These are phyloP conservation scores for Microstroma glucosiphilum DNA, from an alignment of 1,284 basidiomycete species.

Conservation along the genomic window DNA sequence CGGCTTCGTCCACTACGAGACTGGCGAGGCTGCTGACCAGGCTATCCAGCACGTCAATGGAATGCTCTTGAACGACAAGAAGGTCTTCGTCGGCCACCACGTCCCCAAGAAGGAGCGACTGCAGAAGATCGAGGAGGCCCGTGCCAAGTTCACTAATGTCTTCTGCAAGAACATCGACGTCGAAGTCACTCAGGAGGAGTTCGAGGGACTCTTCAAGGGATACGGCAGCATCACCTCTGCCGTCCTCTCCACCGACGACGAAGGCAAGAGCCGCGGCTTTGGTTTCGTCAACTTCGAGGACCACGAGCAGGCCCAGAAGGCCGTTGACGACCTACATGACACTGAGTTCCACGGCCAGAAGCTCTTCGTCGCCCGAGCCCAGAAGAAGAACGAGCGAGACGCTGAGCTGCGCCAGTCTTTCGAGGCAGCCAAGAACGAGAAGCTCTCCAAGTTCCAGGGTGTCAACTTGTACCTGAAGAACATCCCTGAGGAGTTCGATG, in stretches of 20 bases:
- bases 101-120: slow-evolving; percentile 81
- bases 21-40: slow-evolving; percentile 81
- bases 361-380: slow-evolving; percentile 91
- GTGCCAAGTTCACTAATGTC: slow-evolving; percentile 93
- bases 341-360: slow-evolving; percentile 79
- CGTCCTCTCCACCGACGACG: slow-evolving; percentile 67
- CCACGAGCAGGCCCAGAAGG: slow-evolving; percentile 85
- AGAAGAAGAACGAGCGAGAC: slow-evolving; percentile 98
- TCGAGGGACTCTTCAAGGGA: slow-evolving; percentile 71
- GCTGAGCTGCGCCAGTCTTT: slow-evolving; percentile 90
- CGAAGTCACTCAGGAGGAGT: slow-evolving; percentile 79
- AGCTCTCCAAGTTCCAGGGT: slow-evolving; percentile 94
- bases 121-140: slow-evolving; percentile 92
- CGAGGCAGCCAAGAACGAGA: slow-evolving; percentile 92
- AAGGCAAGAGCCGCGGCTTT: slow-evolving; percentile 86
- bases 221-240: slow-evolving; percentile 86
- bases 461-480: slow-evolving; percentile 99
- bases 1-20: slow-evolving; percentile 98
- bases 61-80: slow-evolving; percentile 87
- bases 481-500: slow-evolving; percentile 52
- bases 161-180: slow-evolving; percentile 95
- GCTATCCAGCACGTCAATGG: slow-evolving; percentile 97
- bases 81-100: slow-evolving; percentile 93
- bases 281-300: slow-evolving; percentile 95
- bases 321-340: slow-evolving; percentile 86